A percentile compares a stretch with the other conserved stretches of the same genome.
phyloP scores from a whole-genome alignment of 495 filamentous ascomycete genomes.

The Annulohypoxylon moriforme region DNA sequence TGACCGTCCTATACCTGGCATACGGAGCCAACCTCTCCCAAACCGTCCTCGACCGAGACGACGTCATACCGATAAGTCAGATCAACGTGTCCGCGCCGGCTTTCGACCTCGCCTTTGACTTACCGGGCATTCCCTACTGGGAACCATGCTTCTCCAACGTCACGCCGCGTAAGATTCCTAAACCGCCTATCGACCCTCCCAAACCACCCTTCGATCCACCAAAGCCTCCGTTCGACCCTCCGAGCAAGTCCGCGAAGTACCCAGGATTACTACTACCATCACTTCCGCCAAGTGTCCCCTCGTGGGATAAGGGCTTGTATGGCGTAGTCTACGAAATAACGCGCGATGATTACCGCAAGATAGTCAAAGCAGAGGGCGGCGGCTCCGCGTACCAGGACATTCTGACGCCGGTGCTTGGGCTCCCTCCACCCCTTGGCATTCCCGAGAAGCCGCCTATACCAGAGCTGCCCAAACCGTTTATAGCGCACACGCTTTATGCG shows the following conservation, averaged over 20 bases:
- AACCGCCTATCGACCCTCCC: slow-evolving; percentile 48
- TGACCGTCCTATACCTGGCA: slow-evolving; percentile 87
- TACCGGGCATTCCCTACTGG: slow-evolving; percentile 84
- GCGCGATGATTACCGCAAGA: slow-evolving; percentile 78
- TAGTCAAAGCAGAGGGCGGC: slow-evolving; percentile 91
- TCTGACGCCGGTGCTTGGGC: slow-evolving; percentile 77
- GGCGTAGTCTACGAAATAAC: slow-evolving; percentile 97
- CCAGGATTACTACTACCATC: slow-evolving; percentile 27
- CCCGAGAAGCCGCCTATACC: slow-evolving; percentile 57
- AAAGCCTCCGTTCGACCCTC: slow-evolving; percentile 12
- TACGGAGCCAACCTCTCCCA: slow-evolving; percentile 91
- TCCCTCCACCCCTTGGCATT: slow-evolving; percentile 61
- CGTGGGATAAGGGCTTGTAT: slow-evolving; percentile 82
- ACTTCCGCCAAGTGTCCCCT: slow-evolving; percentile 56
- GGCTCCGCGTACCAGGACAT: slow-evolving; percentile 84
- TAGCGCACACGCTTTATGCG: slow-evolving; percentile 59
- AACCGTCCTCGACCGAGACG: slow-evolving; percentile 79
- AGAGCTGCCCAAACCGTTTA: slow-evolving; percentile 55
- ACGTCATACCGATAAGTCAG: slow-evolving; percentile 80
- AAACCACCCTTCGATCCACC: slow-evolving; percentile 46
- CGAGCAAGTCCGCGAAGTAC: slow-evolving; percentile 18
- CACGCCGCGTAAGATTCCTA: slow-evolving; percentile 62
- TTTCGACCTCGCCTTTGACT: slow-evolving; percentile 82
- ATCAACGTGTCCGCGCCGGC: slow-evolving; percentile 83
- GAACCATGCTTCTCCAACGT: slow-evolving; percentile 96